These are phyloP conservation scores for Globisporangium barbulae DNA, from an alignment of 352 stramenopile species.

Conservation along the genomic window DNA sequence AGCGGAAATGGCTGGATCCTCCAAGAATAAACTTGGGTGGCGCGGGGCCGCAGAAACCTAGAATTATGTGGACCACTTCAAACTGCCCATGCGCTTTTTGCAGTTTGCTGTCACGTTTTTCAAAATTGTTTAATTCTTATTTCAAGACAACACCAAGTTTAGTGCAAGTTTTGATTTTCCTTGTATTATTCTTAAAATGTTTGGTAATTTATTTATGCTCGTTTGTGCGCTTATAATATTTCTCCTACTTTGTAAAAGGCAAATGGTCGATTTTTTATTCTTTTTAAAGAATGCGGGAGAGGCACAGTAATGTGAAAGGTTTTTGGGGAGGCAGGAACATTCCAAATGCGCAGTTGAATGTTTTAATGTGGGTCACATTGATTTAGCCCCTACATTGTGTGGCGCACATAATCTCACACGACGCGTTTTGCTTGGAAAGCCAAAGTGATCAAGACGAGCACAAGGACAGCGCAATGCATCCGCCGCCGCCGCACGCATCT, in stretches of 20 bases:
- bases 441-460: neutral
- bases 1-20: constrained; percentile 1
- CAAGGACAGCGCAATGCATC: neutral
- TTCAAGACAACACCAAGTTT: neutral
- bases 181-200: neutral
- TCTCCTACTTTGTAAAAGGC: no score
- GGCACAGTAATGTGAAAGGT: no score
- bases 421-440: neutral
- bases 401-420: neutral
- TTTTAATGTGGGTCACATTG: neutral
- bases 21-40: constrained; percentile 3
- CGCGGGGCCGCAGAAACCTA: neutral
- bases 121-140: no score
- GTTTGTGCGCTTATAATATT: no score
- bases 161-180: neutral
- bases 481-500: constrained; percentile 1
- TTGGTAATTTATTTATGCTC: no score
- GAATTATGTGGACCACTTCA: neutral
- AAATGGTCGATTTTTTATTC: no score
- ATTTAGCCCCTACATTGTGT: neutral
- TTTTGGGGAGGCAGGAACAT: no score
- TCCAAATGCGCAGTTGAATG: no score
- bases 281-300: no score
- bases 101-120: no score
- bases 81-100: neutral